phyloP scores from a whole-genome alignment of 805 yeast species.

The Candida ficus region DNA sequence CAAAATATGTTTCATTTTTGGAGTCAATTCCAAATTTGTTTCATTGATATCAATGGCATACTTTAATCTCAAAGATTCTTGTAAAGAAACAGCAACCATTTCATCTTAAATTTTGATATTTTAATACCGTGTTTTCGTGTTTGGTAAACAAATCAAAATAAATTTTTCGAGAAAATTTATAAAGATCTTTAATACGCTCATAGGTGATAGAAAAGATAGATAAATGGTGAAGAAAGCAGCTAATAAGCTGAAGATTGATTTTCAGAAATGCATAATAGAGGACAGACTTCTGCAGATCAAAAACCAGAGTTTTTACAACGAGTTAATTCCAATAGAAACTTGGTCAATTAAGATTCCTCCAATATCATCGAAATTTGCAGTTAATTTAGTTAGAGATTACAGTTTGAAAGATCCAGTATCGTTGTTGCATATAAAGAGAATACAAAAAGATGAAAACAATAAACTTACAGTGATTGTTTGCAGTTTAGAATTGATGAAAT shows the following conservation, averaged over 20 bases:
- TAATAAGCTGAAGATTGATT: slow-evolving; percentile 38
- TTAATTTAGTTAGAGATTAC: slow-evolving; percentile 22
- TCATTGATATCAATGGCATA: neutral
- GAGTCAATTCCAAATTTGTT: too few species aligned
- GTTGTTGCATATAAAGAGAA: slow-evolving; percentile 48
- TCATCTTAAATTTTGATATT: too few species aligned
- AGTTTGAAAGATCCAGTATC: slow-evolving; percentile 23
- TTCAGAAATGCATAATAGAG: slow-evolving; percentile 39
- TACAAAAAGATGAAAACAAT: slow-evolving; percentile 32
- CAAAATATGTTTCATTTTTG: neutral
- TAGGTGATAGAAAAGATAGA: too few species aligned
- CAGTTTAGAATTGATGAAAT: slow-evolving; percentile 26
- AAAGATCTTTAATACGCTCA: too few species aligned
- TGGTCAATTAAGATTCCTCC: slow-evolving; percentile 48
- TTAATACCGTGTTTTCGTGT: too few species aligned
- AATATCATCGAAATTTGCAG: slow-evolving; percentile 23
- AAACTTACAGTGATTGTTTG: slow-evolving; percentile 42
- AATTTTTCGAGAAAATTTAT: too few species aligned
- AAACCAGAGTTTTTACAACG: slow-evolving; percentile 17
- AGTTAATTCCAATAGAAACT: slow-evolving; percentile 29
- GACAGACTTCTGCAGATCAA: slow-evolving; percentile 42
- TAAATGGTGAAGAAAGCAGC: slow-evolving; percentile 33
- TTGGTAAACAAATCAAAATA: neutral
- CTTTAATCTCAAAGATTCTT: neutral
- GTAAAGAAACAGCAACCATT: neutral